Base-by-base conservation (phyloP, 257 asterid genomes). In the Cinchona pubescens region DNA sequence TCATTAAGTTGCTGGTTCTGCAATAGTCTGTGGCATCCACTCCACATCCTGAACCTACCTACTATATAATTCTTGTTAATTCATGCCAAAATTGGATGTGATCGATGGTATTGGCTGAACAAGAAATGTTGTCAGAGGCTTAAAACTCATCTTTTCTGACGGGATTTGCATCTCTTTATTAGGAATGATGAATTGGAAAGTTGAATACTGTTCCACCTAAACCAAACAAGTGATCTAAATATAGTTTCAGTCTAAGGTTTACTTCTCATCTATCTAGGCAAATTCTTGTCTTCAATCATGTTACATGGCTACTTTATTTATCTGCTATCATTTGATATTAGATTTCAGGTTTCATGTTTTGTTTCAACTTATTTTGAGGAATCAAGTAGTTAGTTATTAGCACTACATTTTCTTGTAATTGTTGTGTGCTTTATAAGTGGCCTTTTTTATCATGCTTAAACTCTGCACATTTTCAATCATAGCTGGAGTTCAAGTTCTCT, bases 141-240 rank as follows among this genome's bases (percentile, higher is more conserved):
- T 79, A 34, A 73, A 77, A 68, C 69, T 78, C 77, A 62, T 78
- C 73, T 38, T 67, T 67, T 69, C 49, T 78, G 76, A 68, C 79
- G 69, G 79, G 79, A 53, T 81, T 76, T 79, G 77, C 82, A 37
- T 74, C 79, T 78, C 69, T 69, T 64, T 40, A 5, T 76, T 79
- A 69, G 78, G 83, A 82, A 65, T 78, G 74, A 76, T 80, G 79
- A n/a, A 81, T 74, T 53, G 43, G 84, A 65, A 82, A 81, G 56
- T 67, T 79, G 79, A 73, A 79, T 72, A 34, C n/a, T n/a, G n/a
- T n/a, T n/a, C 67, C 63, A 1, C 71, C 79, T 48, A 53, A 78
- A 71, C 80, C 64, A 74, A 73, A 66, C 58, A 58, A 76, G 55
- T 42, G 80, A 64, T n/a, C n/a, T n/a, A n/a, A n/a, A n/a, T n/a